phyloP scores from a whole-genome alignment of 169 alveolate species.

The Eimeria praecox region DNA sequence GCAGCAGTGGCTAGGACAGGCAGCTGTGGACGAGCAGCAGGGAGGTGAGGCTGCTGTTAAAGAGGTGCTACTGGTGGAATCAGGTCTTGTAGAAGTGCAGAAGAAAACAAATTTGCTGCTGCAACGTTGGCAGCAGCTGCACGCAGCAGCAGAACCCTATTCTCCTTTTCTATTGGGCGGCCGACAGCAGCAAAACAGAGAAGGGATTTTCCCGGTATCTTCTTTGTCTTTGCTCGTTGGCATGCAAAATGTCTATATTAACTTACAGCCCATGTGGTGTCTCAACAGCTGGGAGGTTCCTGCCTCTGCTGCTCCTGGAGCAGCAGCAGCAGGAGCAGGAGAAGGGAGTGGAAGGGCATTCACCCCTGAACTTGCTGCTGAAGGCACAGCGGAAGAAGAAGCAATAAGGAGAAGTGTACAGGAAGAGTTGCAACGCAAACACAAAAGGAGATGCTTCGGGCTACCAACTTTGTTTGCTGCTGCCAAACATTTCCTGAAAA shows the following conservation, averaged over 20 bases:
- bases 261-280: conserved; percentile 51
- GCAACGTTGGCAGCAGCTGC: background rate
- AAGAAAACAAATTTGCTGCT: background rate
- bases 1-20: background rate
- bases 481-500: background rate
- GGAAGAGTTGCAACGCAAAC: background rate
- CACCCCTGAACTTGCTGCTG: background rate
- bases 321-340: background rate
- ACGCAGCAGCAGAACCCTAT: background rate
- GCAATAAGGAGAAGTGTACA: background rate
- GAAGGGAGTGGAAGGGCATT: background rate
- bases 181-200: background rate
- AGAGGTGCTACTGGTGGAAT: conserved; percentile 5
- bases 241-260: conserved; percentile 5
- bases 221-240: conserved; percentile 11
- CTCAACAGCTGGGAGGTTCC: conserved; percentile 18
- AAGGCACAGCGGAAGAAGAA: background rate
- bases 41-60: background rate
- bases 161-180: conserved; percentile 23
- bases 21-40: background rate
- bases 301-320: background rate
- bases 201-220: conserved; percentile 22
- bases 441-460: conserved; percentile 8
- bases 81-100: background rate
- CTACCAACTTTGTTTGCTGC: background rate